A percentile compares a stretch with the other conserved stretches of the same genome.
Conservation (phyloP, 2,329 filamentous ascomycete genomes). For the Fusarium liriodendri region DNA sequence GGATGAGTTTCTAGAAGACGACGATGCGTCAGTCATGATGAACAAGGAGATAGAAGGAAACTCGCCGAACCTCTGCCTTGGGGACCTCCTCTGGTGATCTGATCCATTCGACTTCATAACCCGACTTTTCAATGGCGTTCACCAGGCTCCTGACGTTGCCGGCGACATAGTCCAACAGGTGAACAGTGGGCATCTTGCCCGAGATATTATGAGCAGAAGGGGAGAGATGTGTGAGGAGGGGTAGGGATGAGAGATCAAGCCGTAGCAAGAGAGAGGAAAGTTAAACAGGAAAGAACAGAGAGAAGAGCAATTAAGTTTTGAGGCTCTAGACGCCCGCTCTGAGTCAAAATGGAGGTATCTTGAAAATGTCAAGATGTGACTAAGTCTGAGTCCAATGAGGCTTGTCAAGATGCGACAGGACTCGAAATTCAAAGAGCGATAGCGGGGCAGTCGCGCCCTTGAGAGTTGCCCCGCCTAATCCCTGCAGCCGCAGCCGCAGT, state of each 20-base stretch:
- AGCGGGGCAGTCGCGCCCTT: slow-evolving; percentile 39
- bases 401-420: slow-evolving; percentile 10
- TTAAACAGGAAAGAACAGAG: neutral
- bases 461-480: slow-evolving; percentile 44
- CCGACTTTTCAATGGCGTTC: slow-evolving; percentile 96
- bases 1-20: slow-evolving; percentile 80
- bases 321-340: neutral
- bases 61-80: slow-evolving; percentile 78
- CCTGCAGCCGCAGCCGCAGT: slow-evolving; percentile 23
- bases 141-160: slow-evolving; percentile 96
- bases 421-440: slow-evolving; percentile 33
- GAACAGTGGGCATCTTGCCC: slow-evolving; percentile 76
- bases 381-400: slow-evolving; percentile 30
- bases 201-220: slow-evolving; percentile 18
- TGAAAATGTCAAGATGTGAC: slow-evolving; percentile 26
- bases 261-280: neutral
- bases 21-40: slow-evolving; percentile 19
- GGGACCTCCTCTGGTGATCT: slow-evolving; percentile 84
- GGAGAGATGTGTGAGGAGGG: slow-evolving; percentile 4
- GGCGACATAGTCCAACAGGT: slow-evolving; percentile 89
- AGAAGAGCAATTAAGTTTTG: neutral
- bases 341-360: slow-evolving; percentile 34
- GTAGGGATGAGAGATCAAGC: slow-evolving; percentile 11
- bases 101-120: slow-evolving; percentile 94
- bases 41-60: neutral